Conservation (phyloP, 2,329 filamentous ascomycete species). For the Rhexocercosporidium sp. region DNA sequence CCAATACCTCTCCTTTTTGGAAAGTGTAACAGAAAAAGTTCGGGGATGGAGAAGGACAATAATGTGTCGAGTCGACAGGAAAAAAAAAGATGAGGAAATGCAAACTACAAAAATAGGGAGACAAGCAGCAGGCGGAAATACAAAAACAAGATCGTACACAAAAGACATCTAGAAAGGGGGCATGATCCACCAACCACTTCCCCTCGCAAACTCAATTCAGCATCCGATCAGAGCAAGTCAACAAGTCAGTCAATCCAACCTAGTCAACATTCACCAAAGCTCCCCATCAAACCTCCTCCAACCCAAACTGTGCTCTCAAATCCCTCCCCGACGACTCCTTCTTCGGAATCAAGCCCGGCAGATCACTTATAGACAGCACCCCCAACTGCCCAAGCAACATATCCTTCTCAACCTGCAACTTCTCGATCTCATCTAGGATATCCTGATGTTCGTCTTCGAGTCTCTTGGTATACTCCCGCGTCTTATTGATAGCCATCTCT, state of each 20-base stretch:
- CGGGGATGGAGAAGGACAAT: neutral
- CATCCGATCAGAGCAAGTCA: no score
- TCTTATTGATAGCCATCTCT: neutral
- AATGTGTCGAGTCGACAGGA: no score
- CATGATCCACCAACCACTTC: no score
- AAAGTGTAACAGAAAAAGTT: neutral
- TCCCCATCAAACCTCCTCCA: neutral
- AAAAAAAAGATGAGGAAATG: no score
- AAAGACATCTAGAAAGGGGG: no score
- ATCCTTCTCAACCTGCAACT: conserved; percentile 6
- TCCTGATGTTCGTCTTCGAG: conserved; percentile 13
- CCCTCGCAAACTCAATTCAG: no score
- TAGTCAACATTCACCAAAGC: neutral
- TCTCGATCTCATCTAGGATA: conserved; percentile 14
- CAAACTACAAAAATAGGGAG: no score
- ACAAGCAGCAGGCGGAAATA: no score
- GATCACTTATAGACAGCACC: neutral
- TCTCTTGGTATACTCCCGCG: neutral
- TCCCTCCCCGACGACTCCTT: neutral
- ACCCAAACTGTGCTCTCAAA: conserved; percentile 9
- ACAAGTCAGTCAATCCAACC: no score
- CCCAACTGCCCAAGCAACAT: conserved; percentile 10
- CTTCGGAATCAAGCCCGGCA: conserved; percentile 16
- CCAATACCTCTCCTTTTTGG: neutral
- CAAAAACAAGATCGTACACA: no score